Base-by-base conservation (phyloP, 2,329 filamentous ascomycete species). In the Blumeria hordei region DNA sequence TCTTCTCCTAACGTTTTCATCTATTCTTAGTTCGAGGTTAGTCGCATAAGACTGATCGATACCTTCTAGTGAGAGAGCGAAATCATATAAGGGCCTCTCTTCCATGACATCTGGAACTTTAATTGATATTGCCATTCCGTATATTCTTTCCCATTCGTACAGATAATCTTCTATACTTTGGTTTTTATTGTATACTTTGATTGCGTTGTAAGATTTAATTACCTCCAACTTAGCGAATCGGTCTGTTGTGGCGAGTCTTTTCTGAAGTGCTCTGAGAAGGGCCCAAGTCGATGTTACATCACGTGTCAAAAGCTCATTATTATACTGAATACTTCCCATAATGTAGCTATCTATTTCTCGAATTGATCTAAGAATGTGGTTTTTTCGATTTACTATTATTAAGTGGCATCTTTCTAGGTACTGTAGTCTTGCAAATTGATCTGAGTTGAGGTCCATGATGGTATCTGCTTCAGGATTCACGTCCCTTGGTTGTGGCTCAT, bases 1-100 rank as follows among this genome's bases (percentile, higher is more conserved):
- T 52, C 33, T 8, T 18, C 18, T 10, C 33, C 33, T 52, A 6
- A 52, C 49, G 32, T 52, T 52, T 37, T 52, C 3, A 36, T 36
- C 49, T 10, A 52, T 52, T 52, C 33, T 52, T 35, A 52, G 33
- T 11, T 52, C 49, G 10, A 52, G 49, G 32, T 52, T 52, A n/a
- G 49, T 52, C 18, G 49, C 49, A 36, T 52, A 52, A n/a, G 49
- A 52, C 12, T 37, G 10, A 18, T 51, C 47, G 10, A 51, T 51
- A 11, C 5, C 16, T 14, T 51, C 28, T 5, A 51, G n/a, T 6
- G 47, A 1, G 28, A 35, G 28, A 6, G 47, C 32, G 28, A 51
- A 51, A n/a, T 51, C 32, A 16, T 51, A 51, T 5, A 51, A 21
- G 28, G 47, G 47, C 4, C 47, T 28, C 18, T 51, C 47, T 5